phyloP scores from a whole-genome alignment of 352 stramenopile species.

The Phytophthora europaea region DNA sequence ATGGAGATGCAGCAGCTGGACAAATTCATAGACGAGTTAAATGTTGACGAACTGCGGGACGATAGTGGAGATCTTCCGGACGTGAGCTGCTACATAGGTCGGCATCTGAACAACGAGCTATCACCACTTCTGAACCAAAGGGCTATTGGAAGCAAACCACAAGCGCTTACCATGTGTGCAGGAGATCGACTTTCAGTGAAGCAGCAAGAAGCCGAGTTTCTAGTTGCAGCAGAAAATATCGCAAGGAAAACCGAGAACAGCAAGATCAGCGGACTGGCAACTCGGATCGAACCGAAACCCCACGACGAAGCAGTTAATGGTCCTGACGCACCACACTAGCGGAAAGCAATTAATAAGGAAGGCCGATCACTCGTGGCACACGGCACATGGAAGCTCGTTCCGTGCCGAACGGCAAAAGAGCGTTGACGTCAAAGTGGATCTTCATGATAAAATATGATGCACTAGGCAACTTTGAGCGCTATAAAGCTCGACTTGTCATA shows the following conservation, averaged over 20 bases:
- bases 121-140: background rate
- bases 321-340: conserved; percentile 7
- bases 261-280: background rate
- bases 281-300: conserved; percentile 6
- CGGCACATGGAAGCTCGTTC: conserved; percentile 9
- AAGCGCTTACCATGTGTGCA: conserved; percentile 20
- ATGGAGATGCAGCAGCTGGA: conserved; percentile 10
- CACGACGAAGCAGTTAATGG: conserved; percentile 2
- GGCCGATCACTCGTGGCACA: conserved; percentile 10
- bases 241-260: conserved; percentile 11
- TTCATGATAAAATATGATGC: conserved; percentile 26
- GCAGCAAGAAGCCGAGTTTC: conserved; percentile 1
- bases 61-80: conserved; percentile 2
- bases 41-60: conserved; percentile 11
- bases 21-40: conserved; percentile 16
- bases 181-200: conserved; percentile 1
- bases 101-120: background rate
- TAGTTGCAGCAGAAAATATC: conserved; percentile 22
- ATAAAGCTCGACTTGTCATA: conserved; percentile 22
- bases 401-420: conserved; percentile 14
- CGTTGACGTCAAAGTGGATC: conserved; percentile 23
- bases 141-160: conserved; percentile 9
- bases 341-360: conserved; percentile 26
- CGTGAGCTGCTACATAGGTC: background rate
- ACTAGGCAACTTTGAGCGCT: conserved; percentile 6